phyloP scores from a whole-genome alignment of 768 basidiomycete species.

The Exsudoporus frostii region DNA sequence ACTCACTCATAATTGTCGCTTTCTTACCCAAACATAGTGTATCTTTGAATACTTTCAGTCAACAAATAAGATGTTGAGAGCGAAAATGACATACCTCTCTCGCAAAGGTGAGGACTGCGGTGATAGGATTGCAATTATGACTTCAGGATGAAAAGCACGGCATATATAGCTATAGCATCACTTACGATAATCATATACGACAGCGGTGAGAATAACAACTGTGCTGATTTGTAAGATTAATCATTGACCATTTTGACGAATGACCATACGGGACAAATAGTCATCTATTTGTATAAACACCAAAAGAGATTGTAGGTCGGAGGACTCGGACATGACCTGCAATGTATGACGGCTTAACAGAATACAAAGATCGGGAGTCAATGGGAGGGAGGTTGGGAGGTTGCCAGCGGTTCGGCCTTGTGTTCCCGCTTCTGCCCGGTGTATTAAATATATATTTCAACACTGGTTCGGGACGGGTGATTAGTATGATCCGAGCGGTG shows the following conservation, averaged over 20 bases:
- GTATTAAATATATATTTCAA: no score
- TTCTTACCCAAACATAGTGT: slow-evolving; percentile 11
- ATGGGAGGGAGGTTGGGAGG: no score
- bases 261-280: not conserved
- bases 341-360: no score
- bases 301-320: no score
- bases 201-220: not conserved
- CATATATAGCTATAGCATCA: not conserved
- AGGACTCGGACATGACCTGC: no score
- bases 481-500: no score
- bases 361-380: no score
- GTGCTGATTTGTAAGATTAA: not conserved
- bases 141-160: not conserved
- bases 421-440: no score
- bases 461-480: no score
- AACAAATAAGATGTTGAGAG: not conserved
- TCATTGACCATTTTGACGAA: not conserved
- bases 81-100: not conserved
- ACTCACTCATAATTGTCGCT: no score
- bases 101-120: slow-evolving; percentile 7
- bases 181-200: slow-evolving; percentile 12
- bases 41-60: not conserved
- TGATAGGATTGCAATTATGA: not conserved
- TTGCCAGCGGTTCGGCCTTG: no score
- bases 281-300: no score